Percentiles rank a stretch among this genome's conserved stretches.
phyloP scores from a whole-genome alignment of 148 eudicot species.

The Rhododendron molle region DNA sequence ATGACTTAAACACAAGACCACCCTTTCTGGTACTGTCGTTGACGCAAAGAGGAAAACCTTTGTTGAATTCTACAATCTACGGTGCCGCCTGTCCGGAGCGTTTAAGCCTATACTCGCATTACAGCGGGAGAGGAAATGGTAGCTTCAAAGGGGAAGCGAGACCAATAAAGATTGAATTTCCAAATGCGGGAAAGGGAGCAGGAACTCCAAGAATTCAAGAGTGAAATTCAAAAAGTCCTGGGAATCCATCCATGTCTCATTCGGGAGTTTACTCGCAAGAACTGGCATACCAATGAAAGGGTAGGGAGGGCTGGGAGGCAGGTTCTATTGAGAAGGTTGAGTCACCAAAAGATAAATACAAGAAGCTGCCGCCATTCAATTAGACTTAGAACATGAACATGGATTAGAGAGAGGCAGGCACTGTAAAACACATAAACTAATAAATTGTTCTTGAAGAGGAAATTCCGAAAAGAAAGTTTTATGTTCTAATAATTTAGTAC shows the following conservation, averaged over 20 bases:
- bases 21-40: neutral
- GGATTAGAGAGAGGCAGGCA: neutral
- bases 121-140: neutral
- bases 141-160: neutral
- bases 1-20: neutral
- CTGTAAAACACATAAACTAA: neutral
- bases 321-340: neutral
- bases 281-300: neutral
- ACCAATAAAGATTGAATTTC: neutral
- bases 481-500: neutral
- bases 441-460: neutral
- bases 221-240: neutral
- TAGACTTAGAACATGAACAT: neutral
- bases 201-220: neutral
- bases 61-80: neutral
- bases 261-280: neutral
- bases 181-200: neutral
- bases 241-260: neutral
- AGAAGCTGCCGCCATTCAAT: neutral
- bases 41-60: neutral
- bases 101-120: neutral
- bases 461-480: neutral
- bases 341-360: neutral
- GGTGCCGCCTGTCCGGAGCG: neutral
- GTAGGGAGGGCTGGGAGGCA: neutral